A percentile compares a stretch with the other conserved stretches of the same genome.
Evolutionary conservation across 2,329 filamentous ascomycete genomes (phyloP).

Genomic region (Tolypocladium inflatum): DNA sequence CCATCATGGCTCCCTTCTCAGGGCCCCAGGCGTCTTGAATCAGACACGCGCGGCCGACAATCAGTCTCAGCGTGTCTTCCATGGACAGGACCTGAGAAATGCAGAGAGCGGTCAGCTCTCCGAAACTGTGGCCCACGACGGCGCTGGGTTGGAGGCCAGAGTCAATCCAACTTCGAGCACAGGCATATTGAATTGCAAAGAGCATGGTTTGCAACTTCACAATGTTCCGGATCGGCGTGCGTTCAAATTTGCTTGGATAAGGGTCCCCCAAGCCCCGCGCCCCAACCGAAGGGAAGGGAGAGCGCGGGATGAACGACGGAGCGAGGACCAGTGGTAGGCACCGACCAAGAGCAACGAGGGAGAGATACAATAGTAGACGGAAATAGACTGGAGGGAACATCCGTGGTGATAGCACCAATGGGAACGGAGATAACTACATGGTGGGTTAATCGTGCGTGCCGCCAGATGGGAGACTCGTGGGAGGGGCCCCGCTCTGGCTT

Average conservation of each 20-base stretch:
- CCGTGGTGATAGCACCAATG: too few relatives aligned
- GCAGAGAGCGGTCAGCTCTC: conserved; percentile 29
- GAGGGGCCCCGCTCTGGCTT: too few relatives aligned
- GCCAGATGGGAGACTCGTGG: too few relatives aligned
- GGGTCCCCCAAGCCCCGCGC: too few relatives aligned
- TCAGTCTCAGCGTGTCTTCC: conserved; percentile 18
- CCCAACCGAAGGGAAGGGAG: too few relatives aligned
- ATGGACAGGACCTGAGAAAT: conserved; percentile 21
- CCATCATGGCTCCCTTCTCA: conserved; percentile 29
- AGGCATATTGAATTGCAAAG: conserved; percentile 29
- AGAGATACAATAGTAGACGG: too few relatives aligned
- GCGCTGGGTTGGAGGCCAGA: conserved; percentile 13
- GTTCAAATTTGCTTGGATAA: conserved; percentile 21
- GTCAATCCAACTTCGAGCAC: conserved; percentile 24
- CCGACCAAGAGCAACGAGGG: too few relatives aligned
- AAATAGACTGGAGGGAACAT: too few relatives aligned
- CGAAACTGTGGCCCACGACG: conserved; percentile 30
- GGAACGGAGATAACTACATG: too few relatives aligned
- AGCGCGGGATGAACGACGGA: too few relatives aligned
- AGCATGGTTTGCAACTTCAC: conserved; percentile 27
- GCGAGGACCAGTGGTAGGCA: too few relatives aligned
- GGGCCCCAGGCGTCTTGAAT: conserved; percentile 22
- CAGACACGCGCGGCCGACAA: conserved; percentile 17
- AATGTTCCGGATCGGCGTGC: conserved; percentile 9
- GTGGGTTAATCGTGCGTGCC: too few relatives aligned